These are phyloP conservation scores for Coniochaeta ligniaria DNA, from an alignment of 2,329 filamentous ascomycete genomes.

Conservation along the genomic window DNA sequence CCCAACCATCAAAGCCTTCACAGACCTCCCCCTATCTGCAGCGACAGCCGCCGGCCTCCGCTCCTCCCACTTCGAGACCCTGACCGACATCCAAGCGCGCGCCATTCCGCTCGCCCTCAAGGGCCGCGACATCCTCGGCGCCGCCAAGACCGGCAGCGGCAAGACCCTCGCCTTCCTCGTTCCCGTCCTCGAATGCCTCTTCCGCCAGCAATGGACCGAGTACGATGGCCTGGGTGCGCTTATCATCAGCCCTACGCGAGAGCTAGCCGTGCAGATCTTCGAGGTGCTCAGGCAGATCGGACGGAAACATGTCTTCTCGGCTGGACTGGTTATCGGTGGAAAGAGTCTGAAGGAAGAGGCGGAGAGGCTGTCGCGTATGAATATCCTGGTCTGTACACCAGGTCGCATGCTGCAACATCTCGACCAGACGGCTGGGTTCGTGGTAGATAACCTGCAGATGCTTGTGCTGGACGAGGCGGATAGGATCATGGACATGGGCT, in stretches of 20 bases:
- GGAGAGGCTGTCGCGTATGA: slow-evolving; percentile 82
- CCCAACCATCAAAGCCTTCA: slow-evolving; percentile 59
- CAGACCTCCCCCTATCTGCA: slow-evolving; percentile 78
- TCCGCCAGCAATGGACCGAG: slow-evolving; percentile 82
- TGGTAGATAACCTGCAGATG: slow-evolving; percentile 85
- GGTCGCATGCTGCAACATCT: slow-evolving; percentile 93
- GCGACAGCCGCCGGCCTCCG: slow-evolving; percentile 74
- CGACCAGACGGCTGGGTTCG: slow-evolving; percentile 85
- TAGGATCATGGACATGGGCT: slow-evolving; percentile 96
- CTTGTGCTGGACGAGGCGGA: slow-evolving; percentile 94
- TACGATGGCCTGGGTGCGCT: slow-evolving; percentile 86
- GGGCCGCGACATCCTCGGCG: slow-evolving; percentile 81
- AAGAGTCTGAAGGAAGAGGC: slow-evolving; percentile 84
- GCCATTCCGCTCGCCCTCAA: slow-evolving; percentile 86
- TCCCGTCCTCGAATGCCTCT: slow-evolving; percentile 87
- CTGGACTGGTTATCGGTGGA: slow-evolving; percentile 87
- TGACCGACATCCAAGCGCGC: slow-evolving; percentile 87
- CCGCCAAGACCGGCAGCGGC: slow-evolving; percentile 90
- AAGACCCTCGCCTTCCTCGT: slow-evolving; percentile 93
- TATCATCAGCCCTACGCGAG: slow-evolving; percentile 88
- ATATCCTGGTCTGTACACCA: slow-evolving; percentile 92
- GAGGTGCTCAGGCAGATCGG: slow-evolving; percentile 88
- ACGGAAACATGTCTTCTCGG: slow-evolving; percentile 81
- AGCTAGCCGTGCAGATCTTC: slow-evolving; percentile 95
- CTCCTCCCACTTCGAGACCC: slow-evolving; percentile 77